Conservation (phyloP, 2,329 filamentous ascomycete genomes). For the Neofusicoccum sp. region DNA sequence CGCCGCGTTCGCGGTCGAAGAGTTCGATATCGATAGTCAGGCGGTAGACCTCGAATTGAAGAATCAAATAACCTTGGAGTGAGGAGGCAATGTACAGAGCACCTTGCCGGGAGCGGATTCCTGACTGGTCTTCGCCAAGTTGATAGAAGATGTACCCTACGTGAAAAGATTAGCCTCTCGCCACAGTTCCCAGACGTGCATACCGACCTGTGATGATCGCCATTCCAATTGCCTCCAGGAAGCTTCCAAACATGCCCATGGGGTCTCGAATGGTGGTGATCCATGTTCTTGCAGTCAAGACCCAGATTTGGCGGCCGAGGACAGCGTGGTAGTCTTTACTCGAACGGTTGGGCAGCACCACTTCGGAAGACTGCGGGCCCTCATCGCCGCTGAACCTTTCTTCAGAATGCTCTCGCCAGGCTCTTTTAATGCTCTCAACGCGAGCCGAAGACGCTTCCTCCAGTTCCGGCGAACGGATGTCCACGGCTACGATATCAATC, state of each 20-base stretch:
- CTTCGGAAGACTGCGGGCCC: not conserved
- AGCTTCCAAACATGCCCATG: conserved; percentile 68
- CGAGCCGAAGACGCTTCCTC: conserved; percentile 60
- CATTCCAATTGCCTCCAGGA: conserved; percentile 70
- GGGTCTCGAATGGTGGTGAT: conserved; percentile 74
- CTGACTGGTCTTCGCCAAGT: conserved; percentile 63
- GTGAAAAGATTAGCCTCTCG: not conserved
- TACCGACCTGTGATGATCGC: conserved; percentile 66
- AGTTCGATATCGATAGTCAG: conserved; percentile 71
- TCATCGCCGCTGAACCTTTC: conserved; percentile 13
- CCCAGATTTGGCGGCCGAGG: conserved; percentile 61
- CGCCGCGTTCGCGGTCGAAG: conserved; percentile 72
- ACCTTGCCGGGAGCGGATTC: conserved; percentile 71
- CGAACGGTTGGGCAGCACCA: not conserved
- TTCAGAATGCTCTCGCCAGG: conserved; percentile 6
- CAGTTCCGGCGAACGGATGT: conserved; percentile 66
- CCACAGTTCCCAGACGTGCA: not conserved
- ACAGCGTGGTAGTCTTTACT: conserved; percentile 47
- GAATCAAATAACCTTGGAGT: conserved; percentile 72
- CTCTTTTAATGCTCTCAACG: conserved; percentile 55
- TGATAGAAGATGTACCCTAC: conserved; percentile 58
- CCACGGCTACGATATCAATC: conserved; percentile 71
- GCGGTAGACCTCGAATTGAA: conserved; percentile 74
- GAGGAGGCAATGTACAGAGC: conserved; percentile 70
- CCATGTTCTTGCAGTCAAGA: conserved; percentile 67